Evolutionary conservation across 1,284 basidiomycete species (phyloP).

Genomic region (Puccinia sorghi): DNA sequence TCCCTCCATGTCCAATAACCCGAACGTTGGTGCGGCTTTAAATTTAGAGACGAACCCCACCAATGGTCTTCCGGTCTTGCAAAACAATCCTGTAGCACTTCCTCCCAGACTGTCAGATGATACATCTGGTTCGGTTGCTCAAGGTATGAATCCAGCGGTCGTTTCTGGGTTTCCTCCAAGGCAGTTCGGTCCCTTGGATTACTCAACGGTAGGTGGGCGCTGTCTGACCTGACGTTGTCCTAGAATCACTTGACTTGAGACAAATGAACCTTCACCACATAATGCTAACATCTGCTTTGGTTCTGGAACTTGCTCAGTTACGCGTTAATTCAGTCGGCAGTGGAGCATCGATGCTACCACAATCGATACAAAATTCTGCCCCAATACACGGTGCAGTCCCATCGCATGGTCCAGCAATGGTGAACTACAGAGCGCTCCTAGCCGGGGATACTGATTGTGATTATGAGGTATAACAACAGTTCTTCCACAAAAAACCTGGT

Average conservation of each 20-base stretch:
- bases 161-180: slow-evolving; percentile 24
- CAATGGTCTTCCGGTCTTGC: slow-evolving; percentile 7
- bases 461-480: slow-evolving; percentile 30
- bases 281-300: background rate
- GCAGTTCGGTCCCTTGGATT: slow-evolving; percentile 46
- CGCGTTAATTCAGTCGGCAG: slow-evolving; percentile 37
- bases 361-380: slow-evolving; percentile 14
- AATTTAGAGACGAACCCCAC: background rate
- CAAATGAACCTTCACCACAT: background rate
- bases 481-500: background rate
- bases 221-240: background rate
- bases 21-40: background rate
- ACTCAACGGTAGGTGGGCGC: slow-evolving; percentile 24
- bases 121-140: background rate
- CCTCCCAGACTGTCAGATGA: slow-evolving; percentile 25
- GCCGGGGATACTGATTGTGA: slow-evolving; percentile 50
- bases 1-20: slow-evolving; percentile 1
- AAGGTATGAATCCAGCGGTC: background rate
- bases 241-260: background rate
- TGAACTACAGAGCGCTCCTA: slow-evolving; percentile 48
- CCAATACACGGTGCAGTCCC: background rate
- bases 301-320: slow-evolving; percentile 4
- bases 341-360: slow-evolving; percentile 9
- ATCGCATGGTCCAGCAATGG: slow-evolving; percentile 33
- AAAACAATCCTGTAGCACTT: slow-evolving; percentile 4